Conservation (phyloP, 257 asterid species). For the Handroanthus guayacan region DNA sequence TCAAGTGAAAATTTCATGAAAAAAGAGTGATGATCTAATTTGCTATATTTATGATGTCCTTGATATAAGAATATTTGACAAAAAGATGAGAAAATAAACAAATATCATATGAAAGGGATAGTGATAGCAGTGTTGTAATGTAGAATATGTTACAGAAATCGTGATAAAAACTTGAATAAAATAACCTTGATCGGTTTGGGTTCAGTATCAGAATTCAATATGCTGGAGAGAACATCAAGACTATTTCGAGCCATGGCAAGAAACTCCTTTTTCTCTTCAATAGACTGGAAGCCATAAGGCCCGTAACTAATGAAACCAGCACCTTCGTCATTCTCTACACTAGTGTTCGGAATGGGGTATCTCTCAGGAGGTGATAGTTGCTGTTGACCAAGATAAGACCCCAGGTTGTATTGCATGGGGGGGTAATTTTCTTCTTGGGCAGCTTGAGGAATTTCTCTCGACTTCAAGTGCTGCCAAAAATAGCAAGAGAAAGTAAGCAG, state of each 20-base stretch:
- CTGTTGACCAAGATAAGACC: slow-evolving; percentile 63
- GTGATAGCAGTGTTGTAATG: background rate
- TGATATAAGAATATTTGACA: background rate
- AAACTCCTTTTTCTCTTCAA: slow-evolving; percentile 74
- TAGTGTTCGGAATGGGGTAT: slow-evolving; percentile 65
- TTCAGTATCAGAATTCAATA: slow-evolving; percentile 72
- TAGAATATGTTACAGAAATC: slow-evolving; percentile 13
- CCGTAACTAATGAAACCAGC: slow-evolving; percentile 45
- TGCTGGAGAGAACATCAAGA: slow-evolving; percentile 83
- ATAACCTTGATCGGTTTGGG: slow-evolving; percentile 73
- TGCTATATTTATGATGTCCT: background rate
- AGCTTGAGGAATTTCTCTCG: slow-evolving; percentile 53
- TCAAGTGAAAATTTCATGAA: background rate
- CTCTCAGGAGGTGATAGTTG: slow-evolving; percentile 62
- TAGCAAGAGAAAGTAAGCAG: background rate
- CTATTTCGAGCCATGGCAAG: slow-evolving; percentile 77
- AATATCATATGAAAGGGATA: background rate
- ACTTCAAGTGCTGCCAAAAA: slow-evolving; percentile 66
- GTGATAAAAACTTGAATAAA: slow-evolving; percentile 12
- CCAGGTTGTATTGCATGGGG: slow-evolving; percentile 52
- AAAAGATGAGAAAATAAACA: slow-evolving; percentile 10
- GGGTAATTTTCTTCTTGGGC: slow-evolving; percentile 48
- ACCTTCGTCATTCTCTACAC: slow-evolving; percentile 48
- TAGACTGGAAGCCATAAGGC: slow-evolving; percentile 57
- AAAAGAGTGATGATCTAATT: background rate